Conservation (phyloP, 768 basidiomycete genomes). For the Panellus pusillus region DNA sequence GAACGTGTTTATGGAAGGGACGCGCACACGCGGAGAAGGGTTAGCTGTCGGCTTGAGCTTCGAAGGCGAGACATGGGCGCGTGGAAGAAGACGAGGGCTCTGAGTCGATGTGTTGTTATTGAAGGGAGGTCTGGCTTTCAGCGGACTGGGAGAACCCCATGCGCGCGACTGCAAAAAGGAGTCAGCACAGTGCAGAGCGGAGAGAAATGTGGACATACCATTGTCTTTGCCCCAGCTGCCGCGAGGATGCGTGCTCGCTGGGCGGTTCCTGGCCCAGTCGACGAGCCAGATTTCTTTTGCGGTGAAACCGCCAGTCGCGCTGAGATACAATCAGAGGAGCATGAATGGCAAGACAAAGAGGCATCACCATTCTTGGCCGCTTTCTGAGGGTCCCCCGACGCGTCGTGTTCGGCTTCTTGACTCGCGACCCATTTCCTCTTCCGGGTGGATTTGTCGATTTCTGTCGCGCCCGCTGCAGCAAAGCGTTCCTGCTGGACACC, state of each 20-base stretch:
- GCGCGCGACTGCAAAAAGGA: conserved; percentile 26
- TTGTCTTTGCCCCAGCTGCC: conserved; percentile 38
- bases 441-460: conserved; percentile 65
- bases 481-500: conserved; percentile 68
- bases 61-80: conserved; percentile 34
- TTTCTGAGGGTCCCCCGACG: conserved; percentile 43
- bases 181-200: background rate
- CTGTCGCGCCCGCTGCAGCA: conserved; percentile 49
- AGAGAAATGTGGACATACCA: conserved; percentile 28
- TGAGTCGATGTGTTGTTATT: conserved; percentile 33
- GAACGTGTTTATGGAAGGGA: conserved; percentile 68
- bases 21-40: conserved; percentile 29
- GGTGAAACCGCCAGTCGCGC: conserved; percentile 52
- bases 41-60: conserved; percentile 36
- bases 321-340: conserved; percentile 18
- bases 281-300: conserved; percentile 51
- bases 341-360: background rate
- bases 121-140: conserved; percentile 48
- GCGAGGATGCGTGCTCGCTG: conserved; percentile 45
- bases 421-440: conserved; percentile 79
- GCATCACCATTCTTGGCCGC: conserved; percentile 60
- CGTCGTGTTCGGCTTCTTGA: conserved; percentile 51
- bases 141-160: conserved; percentile 44
- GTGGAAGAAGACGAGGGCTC: conserved; percentile 21
- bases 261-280: conserved; percentile 53